phyloP scores from a whole-genome alignment of 768 basidiomycete genomes.

The Tulasnella sp. region DNA sequence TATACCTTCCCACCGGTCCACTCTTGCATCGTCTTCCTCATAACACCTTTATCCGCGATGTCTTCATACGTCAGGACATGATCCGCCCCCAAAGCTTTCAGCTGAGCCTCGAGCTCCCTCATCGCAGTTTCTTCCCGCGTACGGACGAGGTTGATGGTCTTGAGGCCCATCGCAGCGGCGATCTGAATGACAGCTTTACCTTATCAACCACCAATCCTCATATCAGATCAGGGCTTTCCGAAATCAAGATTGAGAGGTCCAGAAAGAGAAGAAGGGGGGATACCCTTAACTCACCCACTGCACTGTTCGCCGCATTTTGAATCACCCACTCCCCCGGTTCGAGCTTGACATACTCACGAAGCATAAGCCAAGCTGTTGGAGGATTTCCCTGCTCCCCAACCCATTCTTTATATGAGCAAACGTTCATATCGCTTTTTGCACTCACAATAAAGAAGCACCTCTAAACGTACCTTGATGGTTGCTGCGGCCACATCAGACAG shows the following conservation, averaged over 20 bases:
- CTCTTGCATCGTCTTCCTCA: conserved; percentile 43
- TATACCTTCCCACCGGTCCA: conserved; percentile 61
- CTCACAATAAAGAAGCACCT: too few relatives aligned
- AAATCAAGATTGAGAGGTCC: background rate
- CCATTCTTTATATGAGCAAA: too few relatives aligned
- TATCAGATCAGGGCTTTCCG: background rate
- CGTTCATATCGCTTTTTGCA: background rate
- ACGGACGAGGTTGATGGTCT: conserved; percentile 78
- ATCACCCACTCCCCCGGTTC: conserved; percentile 65
- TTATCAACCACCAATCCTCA: too few relatives aligned
- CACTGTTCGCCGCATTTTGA: conserved; percentile 80
- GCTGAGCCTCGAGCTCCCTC: conserved; percentile 39
- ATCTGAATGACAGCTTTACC: conserved; percentile 83
- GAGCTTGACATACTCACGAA: conserved; percentile 55
- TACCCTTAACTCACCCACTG: conserved; percentile 36
- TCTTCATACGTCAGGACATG: conserved; percentile 72
- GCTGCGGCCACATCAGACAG: conserved; percentile 58
- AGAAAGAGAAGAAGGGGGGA: background rate
- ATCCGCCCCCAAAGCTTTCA: conserved; percentile 56
- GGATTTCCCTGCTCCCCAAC: conserved; percentile 89
- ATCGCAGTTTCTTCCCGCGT: conserved; percentile 55
- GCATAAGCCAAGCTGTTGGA: conserved; percentile 73
- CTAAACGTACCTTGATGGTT: conserved; percentile 51
- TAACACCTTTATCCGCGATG: conserved; percentile 42
- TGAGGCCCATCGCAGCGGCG: conserved; percentile 54